Conservation (phyloP, 768 basidiomycete genomes). For the Lentinula raphanica region DNA sequence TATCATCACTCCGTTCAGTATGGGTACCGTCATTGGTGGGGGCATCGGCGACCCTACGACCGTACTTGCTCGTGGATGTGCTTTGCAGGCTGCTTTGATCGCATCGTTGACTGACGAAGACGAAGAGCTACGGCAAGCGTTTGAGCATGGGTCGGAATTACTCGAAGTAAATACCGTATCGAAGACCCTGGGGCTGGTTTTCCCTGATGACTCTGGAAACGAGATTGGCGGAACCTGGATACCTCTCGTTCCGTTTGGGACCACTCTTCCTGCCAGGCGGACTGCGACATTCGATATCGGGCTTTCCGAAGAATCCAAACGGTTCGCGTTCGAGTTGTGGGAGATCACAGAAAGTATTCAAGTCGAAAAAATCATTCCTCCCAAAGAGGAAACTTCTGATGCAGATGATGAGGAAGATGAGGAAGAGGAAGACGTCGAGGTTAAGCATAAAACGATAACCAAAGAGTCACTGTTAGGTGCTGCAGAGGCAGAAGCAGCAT, state of each 20-base stretch:
- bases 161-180: constrained; percentile 51
- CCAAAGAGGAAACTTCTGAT: constrained; percentile 39
- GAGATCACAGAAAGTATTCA: constrained; percentile 67
- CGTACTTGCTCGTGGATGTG: constrained; percentile 71
- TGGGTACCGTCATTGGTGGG: constrained; percentile 65
- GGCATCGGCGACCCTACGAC: constrained; percentile 76
- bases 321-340: constrained; percentile 70
- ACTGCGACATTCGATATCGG: constrained; percentile 54
- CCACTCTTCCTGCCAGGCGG: constrained; percentile 64
- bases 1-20: constrained; percentile 59
- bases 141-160: constrained; percentile 28
- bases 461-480: constrained; percentile 51
- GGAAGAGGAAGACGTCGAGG: constrained; percentile 54
- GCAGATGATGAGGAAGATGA: constrained; percentile 53
- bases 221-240: constrained; percentile 61
- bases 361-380: constrained; percentile 50
- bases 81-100: constrained; percentile 66
- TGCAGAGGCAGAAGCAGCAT: constrained; percentile 34
- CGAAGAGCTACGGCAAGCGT: constrained; percentile 46
- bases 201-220: constrained; percentile 44
- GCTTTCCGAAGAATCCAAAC: constrained; percentile 35
- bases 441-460: constrained; percentile 54
- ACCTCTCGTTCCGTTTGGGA: constrained; percentile 63
- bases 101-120: constrained; percentile 42
- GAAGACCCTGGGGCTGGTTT: constrained; percentile 59